Conservation (phyloP, 768 basidiomycete species). For the Suillus plorans region DNA sequence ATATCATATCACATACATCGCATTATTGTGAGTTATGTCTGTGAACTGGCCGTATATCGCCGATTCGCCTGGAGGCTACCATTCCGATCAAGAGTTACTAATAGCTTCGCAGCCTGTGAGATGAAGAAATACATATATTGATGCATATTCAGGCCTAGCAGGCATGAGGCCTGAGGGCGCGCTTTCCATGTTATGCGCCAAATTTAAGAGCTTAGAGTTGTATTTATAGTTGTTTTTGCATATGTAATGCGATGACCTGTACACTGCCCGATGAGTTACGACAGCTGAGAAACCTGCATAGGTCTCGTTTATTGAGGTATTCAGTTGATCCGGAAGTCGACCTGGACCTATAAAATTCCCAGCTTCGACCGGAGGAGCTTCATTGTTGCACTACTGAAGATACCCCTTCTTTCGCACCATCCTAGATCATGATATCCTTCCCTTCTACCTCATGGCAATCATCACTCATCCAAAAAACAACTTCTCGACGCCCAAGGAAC, state of each 20-base stretch:
- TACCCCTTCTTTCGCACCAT: not conserved
- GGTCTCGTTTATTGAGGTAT: not conserved
- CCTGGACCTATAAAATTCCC: not conserved
- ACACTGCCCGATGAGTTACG: not conserved
- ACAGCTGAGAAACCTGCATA: not conserved
- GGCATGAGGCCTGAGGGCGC: no score
- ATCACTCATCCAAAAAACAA: constrained; percentile 23
- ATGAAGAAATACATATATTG: constrained; percentile 43
- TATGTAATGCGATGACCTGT: not conserved
- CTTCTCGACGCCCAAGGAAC: constrained; percentile 12
- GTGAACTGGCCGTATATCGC: constrained; percentile 19
- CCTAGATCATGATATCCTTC: constrained; percentile 31
- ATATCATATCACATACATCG: constrained; percentile 11
- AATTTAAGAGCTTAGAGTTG: not conserved
- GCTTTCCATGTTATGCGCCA: constrained; percentile 72
- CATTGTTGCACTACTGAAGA: not conserved
- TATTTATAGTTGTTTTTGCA: not conserved
- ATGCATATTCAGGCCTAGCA: constrained; percentile 58
- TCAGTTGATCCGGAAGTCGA: not conserved
- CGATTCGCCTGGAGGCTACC: constrained; percentile 31
- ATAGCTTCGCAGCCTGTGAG: constrained; percentile 62
- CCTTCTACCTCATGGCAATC: constrained; percentile 30
- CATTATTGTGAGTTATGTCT: constrained; percentile 18
- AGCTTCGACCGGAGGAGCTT: constrained; percentile 9
- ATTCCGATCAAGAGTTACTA: constrained; percentile 56